Conservation (phyloP, 2,329 filamentous ascomycete species). For the Fusarium circinatum region DNA sequence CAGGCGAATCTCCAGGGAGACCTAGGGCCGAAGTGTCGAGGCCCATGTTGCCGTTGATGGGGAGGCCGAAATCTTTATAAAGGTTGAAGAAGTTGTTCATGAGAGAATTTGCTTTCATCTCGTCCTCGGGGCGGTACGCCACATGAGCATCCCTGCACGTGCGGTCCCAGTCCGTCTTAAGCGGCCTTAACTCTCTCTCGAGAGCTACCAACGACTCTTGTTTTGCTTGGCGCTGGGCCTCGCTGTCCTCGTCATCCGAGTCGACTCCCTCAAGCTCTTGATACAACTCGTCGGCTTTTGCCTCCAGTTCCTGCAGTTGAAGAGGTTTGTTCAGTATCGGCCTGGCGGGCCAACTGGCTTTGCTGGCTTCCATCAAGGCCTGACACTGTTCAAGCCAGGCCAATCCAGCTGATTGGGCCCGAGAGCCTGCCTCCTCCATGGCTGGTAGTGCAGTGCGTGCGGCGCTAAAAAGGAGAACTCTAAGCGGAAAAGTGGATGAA, state of each 20-base stretch:
- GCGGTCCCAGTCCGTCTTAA: conserved; percentile 1
- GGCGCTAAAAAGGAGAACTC: neutral
- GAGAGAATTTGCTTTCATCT: conserved; percentile 9
- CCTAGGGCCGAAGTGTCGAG: neutral
- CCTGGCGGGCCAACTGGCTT: neutral
- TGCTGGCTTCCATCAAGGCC: neutral
- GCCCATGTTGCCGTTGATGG: neutral
- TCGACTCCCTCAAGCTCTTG: neutral
- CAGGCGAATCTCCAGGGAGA: neutral
- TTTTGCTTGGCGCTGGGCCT: neutral
- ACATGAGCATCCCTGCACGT: conserved; percentile 4
- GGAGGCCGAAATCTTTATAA: neutral
- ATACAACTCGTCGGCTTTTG: neutral
- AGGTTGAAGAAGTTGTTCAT: neutral
- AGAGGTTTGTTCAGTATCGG: neutral
- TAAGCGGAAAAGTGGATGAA: neutral
- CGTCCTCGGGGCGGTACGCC: conserved; percentile 6
- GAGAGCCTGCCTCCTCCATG: neutral
- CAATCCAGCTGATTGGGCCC: neutral
- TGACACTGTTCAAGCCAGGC: neutral
- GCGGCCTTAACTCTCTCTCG: neutral
- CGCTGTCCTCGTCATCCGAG: neutral
- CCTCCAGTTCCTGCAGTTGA: neutral
- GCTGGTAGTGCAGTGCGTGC: neutral
- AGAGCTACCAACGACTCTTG: neutral